phyloP scores from a whole-genome alignment of 495 filamentous ascomycete genomes.

The Tetracladium setigerum region DNA sequence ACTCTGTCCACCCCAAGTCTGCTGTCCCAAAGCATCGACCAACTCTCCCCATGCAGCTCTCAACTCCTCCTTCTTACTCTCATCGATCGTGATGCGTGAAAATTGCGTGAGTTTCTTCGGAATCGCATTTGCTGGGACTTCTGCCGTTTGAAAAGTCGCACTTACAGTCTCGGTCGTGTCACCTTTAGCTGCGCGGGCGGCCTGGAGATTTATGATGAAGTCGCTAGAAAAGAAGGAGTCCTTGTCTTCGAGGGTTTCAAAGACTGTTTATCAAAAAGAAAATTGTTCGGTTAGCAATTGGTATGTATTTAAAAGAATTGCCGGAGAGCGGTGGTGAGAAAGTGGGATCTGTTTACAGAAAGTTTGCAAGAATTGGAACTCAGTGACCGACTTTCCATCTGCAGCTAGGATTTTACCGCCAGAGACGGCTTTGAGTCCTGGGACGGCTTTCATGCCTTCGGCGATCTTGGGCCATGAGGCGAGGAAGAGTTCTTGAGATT shows the following conservation, averaged over 20 bases:
- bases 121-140: conserved; percentile 2
- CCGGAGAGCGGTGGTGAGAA: too few relatives aligned
- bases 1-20: conserved; percentile 6
- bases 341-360: conserved; percentile 2
- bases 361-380: conserved; percentile 11
- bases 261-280: conserved; percentile 5
- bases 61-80: neutral
- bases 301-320: too few relatives aligned
- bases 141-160: conserved; percentile 2
- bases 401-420: conserved; percentile 5
- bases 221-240: neutral
- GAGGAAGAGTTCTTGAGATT: conserved; percentile 5
- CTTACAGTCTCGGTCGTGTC: neutral
- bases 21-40: conserved; percentile 1
- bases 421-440: conserved; percentile 3
- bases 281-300: too few relatives aligned
- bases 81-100: conserved; percentile 2
- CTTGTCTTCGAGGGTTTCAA: conserved; percentile 5
- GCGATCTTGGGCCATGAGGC: conserved; percentile 4
- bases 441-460: conserved; percentile 4
- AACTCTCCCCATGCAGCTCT: conserved; percentile 5
- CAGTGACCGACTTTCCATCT: conserved; percentile 1
- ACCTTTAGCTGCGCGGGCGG: conserved; percentile 3
- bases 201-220: neutral
- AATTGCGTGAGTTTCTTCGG: conserved; percentile 7